A percentile compares a stretch with the other conserved stretches of the same genome.
phyloP scores from a whole-genome alignment of 73 alveolate genomes.

The Uronychia binucleata region DNA sequence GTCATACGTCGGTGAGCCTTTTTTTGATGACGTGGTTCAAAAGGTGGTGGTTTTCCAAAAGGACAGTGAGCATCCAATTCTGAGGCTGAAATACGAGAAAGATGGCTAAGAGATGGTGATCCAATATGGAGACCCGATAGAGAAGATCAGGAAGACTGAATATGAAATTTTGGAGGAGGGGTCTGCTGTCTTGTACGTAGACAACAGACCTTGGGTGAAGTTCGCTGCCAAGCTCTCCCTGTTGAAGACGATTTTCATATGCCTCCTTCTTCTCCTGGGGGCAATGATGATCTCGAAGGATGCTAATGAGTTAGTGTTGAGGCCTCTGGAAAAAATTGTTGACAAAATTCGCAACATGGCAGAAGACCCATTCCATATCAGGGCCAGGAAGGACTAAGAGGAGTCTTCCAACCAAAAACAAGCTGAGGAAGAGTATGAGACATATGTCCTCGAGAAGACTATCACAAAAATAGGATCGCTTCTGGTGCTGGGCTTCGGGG shows the following conservation, averaged over 20 bases:
- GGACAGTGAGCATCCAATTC: background rate
- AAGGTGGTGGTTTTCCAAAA: background rate
- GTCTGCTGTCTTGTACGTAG: background rate
- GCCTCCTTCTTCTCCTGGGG: constrained; percentile 64
- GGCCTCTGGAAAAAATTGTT: constrained; percentile 88
- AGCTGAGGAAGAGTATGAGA: constrained; percentile 3
- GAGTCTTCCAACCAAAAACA: background rate
- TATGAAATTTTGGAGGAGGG: background rate
- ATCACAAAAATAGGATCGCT: constrained; percentile 39
- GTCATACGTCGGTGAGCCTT: background rate
- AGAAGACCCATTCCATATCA: constrained; percentile 68
- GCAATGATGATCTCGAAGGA: constrained; percentile 81
- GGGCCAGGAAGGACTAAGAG: constrained; percentile 10
- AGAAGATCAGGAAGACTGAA: background rate
- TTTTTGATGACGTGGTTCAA: background rate
- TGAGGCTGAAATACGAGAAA: background rate
- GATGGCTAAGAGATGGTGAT: background rate
- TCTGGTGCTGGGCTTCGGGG: constrained; percentile 59
- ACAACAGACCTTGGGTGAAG: background rate
- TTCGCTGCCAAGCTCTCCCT: constrained; percentile 28
- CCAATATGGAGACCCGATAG: background rate
- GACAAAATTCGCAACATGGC: constrained; percentile 76
- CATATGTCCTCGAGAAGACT: constrained; percentile 7
- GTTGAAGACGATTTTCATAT: constrained; percentile 67
- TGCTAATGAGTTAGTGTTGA: constrained; percentile 77